Base-by-base conservation (phyloP, 2,329 filamentous ascomycete species). In the Microcyclosporella mali region DNA sequence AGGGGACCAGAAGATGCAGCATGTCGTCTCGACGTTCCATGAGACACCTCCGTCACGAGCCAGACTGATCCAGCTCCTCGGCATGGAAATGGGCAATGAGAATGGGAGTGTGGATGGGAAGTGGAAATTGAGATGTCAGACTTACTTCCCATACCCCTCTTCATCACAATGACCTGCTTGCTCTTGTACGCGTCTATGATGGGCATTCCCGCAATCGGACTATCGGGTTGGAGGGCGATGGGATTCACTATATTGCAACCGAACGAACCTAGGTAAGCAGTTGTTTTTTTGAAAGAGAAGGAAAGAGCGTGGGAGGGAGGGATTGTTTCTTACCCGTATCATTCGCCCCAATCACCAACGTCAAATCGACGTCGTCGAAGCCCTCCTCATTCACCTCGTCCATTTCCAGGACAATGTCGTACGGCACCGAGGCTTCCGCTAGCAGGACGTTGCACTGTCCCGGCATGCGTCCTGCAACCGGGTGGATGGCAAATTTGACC, bases 301-400 rank as follows among this genome's bases (percentile, higher is more conserved):
- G 38, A 90, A 90, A 0, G 88, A 88, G n/a, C n/a, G n/a, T n/a
- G n/a, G n/a, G n/a, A n/a, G n/a, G n/a, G n/a, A n/a, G n/a, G n/a
- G n/a, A n/a, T n/a, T n/a, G n/a, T n/a, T n/a, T n/a, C 58, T 95
- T 94, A 29, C 94, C 88, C 0, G 88, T 94, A 57, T 95, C 88
- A 56, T 95, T 94, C 7, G 88, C 88, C 2, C 88, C 88, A 58
- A 94, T 94, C 0, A 94, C 88, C 3, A 56, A 77, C 0, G 86
- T 88, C 8, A 94, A 72, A 57, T 94, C 88, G 0, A 88, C 94
- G 19, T 92, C 84, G 6, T 74, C 66, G 63, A 94, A 95, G 58
- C 59, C 58, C 43, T 94, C 88, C 50, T 94, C 88, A 64, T 94
- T 95, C 68, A 94, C 94, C 70, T 95, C 88, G 56, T 94, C 88